These are phyloP conservation scores for Typha latifolia DNA, from an alignment of 176 grass and related monocot species.

Conservation along the genomic window DNA sequence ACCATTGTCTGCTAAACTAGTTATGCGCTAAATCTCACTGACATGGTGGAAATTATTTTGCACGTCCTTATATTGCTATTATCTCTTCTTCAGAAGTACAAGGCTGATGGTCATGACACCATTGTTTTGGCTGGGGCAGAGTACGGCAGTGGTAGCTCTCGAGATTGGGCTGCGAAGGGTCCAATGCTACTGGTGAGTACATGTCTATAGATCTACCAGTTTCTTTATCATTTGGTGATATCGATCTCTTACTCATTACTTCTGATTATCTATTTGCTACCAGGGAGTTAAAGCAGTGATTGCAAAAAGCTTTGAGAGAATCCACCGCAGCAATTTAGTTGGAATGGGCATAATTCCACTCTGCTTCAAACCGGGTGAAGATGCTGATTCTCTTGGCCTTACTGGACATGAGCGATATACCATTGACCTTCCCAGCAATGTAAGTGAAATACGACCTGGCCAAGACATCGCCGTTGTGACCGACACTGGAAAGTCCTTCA, in stretches of 20 bases:
- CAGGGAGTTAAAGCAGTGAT: slow-evolving; percentile 98
- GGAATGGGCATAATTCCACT: slow-evolving; percentile 94
- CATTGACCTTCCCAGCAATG: slow-evolving; percentile 52
- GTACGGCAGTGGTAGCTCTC: slow-evolving; percentile 94
- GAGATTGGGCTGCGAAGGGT: slow-evolving; percentile 97
- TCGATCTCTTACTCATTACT: neutral
- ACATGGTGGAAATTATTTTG: neutral
- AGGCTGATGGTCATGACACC: slow-evolving; percentile 61
- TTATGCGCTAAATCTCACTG: neutral
- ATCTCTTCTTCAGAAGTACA: slow-evolving; percentile 57
- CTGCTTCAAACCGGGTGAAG: slow-evolving; percentile 79
- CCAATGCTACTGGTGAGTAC: slow-evolving; percentile 77
- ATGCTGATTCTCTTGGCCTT: slow-evolving; percentile 79
- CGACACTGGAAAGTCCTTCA: slow-evolving; percentile 66
- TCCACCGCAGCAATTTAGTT: slow-evolving; percentile 93
- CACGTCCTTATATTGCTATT: neutral
- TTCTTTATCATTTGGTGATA: neutral
- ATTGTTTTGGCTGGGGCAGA: slow-evolving; percentile 89
- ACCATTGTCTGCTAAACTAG: neutral
- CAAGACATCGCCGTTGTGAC: slow-evolving; percentile 73
- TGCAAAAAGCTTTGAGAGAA: slow-evolving; percentile 95
- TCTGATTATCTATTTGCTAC: slow-evolving; percentile 7
- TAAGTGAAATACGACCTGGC: slow-evolving; percentile 71
- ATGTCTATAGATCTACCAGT: slow-evolving; percentile 6
- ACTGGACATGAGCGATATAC: slow-evolving; percentile 83